phyloP scores from a whole-genome alignment of 2,329 filamentous ascomycete genomes.

The Didymella sp. region DNA sequence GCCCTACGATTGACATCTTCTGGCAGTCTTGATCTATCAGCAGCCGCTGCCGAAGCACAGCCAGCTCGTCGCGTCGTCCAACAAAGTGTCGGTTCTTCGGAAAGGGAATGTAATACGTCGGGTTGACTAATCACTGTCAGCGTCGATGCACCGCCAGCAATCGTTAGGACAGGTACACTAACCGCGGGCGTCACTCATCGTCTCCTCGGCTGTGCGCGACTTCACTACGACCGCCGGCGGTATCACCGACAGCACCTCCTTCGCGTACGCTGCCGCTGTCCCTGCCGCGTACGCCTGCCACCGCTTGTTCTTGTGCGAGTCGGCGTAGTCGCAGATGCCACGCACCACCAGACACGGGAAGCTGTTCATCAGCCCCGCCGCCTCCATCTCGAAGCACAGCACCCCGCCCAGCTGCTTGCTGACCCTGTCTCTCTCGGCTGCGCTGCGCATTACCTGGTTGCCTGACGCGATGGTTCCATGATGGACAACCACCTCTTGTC shows the following conservation, averaged over 20 bases:
- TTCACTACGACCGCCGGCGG: conserved; percentile 11
- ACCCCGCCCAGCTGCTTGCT: conserved; percentile 19
- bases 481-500: conserved; percentile 4
- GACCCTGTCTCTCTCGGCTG: conserved; percentile 10
- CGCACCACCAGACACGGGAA: conserved; percentile 11
- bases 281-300: conserved; percentile 13
- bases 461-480: conserved; percentile 19
- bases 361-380: too few species aligned
- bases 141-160: neutral
- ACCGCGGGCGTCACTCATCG: neutral
- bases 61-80: conserved; percentile 33
- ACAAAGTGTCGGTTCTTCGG: conserved; percentile 36
- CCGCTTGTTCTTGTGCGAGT: conserved; percentile 12
- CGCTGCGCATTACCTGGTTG: conserved; percentile 15
- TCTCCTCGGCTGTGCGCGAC: conserved; percentile 9
- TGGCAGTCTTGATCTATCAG: conserved; percentile 30
- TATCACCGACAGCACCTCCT: conserved; percentile 17
- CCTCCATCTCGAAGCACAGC: conserved; percentile 15
- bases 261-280: conserved; percentile 12
- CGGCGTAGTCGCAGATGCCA: conserved; percentile 14
- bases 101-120: conserved; percentile 32
- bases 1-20: conserved; percentile 37
- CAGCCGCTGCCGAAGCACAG: conserved; percentile 32
- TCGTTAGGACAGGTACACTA: too few species aligned
- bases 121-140: neutral